Conservation (phyloP, 495 filamentous ascomycete genomes). For the Xylaria flabelliformis region DNA sequence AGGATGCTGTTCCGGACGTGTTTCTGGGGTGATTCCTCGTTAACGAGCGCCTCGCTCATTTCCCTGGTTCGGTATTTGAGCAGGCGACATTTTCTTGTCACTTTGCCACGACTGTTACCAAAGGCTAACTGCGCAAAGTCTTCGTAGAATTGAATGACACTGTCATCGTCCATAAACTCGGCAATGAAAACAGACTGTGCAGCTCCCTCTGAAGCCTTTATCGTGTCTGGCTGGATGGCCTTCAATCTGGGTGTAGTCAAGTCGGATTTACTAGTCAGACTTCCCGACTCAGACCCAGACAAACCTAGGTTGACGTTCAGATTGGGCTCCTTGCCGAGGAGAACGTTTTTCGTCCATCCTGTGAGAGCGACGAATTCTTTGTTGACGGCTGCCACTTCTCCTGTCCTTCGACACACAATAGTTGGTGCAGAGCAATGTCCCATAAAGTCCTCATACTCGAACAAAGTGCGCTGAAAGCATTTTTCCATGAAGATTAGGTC, state of each 20-base stretch:
- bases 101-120: constrained; percentile 81
- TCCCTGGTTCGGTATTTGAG: constrained; percentile 88
- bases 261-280: constrained; percentile 45
- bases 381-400: constrained; percentile 88
- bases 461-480: constrained; percentile 89
- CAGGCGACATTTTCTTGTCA: constrained; percentile 82
- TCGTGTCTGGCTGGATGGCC: constrained; percentile 42
- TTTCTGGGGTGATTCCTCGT: constrained; percentile 45
- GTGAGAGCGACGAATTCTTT: constrained; percentile 95
- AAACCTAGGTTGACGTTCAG: constrained; percentile 79
- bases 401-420: constrained; percentile 88
- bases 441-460: constrained; percentile 92
- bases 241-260: constrained; percentile 54
- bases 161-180: constrained; percentile 92
- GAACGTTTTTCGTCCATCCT: constrained; percentile 90
- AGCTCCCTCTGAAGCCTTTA: constrained; percentile 38
- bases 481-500: constrained; percentile 98
- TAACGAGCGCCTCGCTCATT: constrained; percentile 45
- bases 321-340: constrained; percentile 87
- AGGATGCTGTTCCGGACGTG: constrained; percentile 56
- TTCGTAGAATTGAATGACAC: constrained; percentile 92
- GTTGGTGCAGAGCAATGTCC: constrained; percentile 85
- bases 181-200: constrained; percentile 84
- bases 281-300: constrained; percentile 44
- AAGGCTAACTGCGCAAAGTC: constrained; percentile 93